These are phyloP conservation scores for Xerocomus spinulosus DNA, from an alignment of 768 basidiomycete species.

Conservation along the genomic window DNA sequence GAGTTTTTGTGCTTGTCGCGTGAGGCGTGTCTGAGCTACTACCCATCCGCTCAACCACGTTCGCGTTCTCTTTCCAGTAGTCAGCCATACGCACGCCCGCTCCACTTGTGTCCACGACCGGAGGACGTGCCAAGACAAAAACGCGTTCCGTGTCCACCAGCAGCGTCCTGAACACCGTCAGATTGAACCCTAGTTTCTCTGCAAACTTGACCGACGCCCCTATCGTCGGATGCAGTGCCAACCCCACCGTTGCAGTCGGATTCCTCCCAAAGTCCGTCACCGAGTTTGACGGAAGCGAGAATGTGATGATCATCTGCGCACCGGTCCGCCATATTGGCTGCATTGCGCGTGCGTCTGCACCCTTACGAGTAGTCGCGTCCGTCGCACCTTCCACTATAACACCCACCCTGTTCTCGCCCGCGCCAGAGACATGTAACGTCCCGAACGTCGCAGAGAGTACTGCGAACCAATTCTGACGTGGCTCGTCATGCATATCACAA, in stretches of 20 bases:
- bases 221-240: conserved; percentile 13
- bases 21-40: neutral
- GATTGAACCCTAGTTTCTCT: conserved; percentile 5
- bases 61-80: conserved; percentile 4
- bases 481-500: conserved; percentile 14
- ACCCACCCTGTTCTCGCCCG: conserved; percentile 14
- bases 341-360: neutral
- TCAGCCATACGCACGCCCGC: neutral
- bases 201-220: conserved; percentile 6
- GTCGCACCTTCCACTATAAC: conserved; percentile 4
- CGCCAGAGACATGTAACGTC: conserved; percentile 13
- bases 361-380: neutral
- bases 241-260: conserved; percentile 9
- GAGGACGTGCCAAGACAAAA: conserved; percentile 17
- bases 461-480: conserved; percentile 13
- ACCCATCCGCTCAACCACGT: neutral
- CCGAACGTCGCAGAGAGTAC: conserved; percentile 22
- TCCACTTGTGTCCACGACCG: conserved; percentile 4
- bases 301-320: conserved; percentile 21
- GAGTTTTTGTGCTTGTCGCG: neutral
- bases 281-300: conserved; percentile 7
- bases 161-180: conserved; percentile 17
- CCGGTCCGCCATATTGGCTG: conserved; percentile 12
- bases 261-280: conserved; percentile 12
- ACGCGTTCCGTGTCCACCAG: conserved; percentile 10